Evolutionary conservation across 768 basidiomycete species (phyloP).

Genomic region (Lactarius quietus): DNA sequence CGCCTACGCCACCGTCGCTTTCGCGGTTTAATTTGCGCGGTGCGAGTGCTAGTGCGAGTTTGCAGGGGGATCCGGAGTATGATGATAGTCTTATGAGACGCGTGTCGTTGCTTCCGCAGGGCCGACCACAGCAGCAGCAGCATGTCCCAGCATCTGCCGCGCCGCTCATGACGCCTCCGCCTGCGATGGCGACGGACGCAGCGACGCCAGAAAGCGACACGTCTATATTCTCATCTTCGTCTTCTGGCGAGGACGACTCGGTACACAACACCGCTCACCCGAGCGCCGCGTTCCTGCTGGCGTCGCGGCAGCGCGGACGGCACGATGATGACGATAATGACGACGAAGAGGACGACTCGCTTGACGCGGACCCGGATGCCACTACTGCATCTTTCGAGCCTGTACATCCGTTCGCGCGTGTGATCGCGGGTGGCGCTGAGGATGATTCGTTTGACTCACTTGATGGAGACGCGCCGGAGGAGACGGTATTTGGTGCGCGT

Average conservation of each 20-base stretch:
- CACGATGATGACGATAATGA: constrained; percentile 17
- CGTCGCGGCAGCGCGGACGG: constrained; percentile 34
- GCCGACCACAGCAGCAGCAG: constrained; percentile 9
- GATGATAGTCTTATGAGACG: constrained; percentile 71
- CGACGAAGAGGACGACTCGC: constrained; percentile 31
- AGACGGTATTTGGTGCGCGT: constrained; percentile 70
- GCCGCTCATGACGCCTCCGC: constrained; percentile 28
- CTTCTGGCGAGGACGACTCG: constrained; percentile 49
- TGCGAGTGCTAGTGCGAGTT: constrained; percentile 28
- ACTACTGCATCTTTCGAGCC: constrained; percentile 42
- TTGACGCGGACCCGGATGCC: constrained; percentile 41
- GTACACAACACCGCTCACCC: constrained; percentile 59
- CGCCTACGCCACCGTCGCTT: constrained; percentile 68
- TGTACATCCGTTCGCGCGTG: constrained; percentile 59
- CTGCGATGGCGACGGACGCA: constrained; percentile 25
- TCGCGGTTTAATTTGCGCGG: constrained; percentile 58
- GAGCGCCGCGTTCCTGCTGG: constrained; percentile 69
- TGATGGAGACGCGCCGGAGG: constrained; percentile 46
- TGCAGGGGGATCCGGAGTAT: constrained; percentile 49
- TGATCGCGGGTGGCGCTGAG: constrained; percentile 34
- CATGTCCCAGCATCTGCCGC: neutral
- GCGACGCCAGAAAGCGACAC: constrained; percentile 30
- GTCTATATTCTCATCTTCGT: constrained; percentile 58
- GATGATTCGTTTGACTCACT: constrained; percentile 46
- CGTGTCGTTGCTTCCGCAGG: constrained; percentile 41